Base-by-base conservation (phyloP, 305 asterid species). In the Solanum chacoense region DNA sequence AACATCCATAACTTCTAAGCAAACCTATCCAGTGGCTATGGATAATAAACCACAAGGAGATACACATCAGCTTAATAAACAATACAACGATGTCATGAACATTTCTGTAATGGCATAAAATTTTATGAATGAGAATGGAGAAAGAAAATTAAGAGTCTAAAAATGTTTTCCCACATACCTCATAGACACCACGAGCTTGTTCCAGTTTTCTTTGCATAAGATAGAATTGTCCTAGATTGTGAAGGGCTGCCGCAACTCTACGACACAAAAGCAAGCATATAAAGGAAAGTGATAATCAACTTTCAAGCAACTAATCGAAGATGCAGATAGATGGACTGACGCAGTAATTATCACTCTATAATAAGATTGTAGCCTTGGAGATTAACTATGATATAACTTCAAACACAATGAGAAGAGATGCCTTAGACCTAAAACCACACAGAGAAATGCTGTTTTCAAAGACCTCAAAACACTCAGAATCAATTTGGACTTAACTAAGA, bases 161-260 rank as follows among this genome's bases (percentile, higher is more conserved):
- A 80, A 28, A 29, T 28, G 50, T 40, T 50, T 42, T 24, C 37
- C 18, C 72, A 87, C 88, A 86, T 91, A 97, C 99, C 98, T 97
- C 98, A 90, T 94, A 97, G 96, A 97, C 94, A 73, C 45, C 91
- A 79, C 93, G 96, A 88, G 99, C 96, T 84, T 94, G 90, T 88
- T 95, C 98, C 91, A 95, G 87, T 63, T 94, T 94, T 87, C 94
- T 75, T 88, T 93, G 97, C 88, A 91, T 93, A 59, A 94, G 93
- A 90, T 94, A 96, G 93, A 96, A 96, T 85, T 94, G 98, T 55
- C 99, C 99, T 65, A 97, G 95, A 93, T 97, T 97, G 93, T 95
- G 99, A 92, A 96, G 93, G 88, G 99, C 98, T 83, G 99, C 99
- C 55, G 98, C 99, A 91, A 97, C 98, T 92, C 99, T 97, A 87